phyloP scores from a whole-genome alignment of 495 filamentous ascomycete species.

The Antarctomyces pellizariae region DNA sequence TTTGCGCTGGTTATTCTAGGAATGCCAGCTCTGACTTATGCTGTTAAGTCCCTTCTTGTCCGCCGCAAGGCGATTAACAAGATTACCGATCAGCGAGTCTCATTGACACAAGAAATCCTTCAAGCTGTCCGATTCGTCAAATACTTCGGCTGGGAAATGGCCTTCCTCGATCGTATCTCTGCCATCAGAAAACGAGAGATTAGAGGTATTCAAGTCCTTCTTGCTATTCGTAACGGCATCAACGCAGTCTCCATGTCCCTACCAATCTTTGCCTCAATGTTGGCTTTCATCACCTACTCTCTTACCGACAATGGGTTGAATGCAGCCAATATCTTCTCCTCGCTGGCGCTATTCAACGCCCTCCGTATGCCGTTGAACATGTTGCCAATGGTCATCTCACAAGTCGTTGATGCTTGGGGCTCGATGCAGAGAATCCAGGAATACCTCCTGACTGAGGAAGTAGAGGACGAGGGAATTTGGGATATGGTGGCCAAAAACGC shows the following conservation, averaged over 20 bases:
- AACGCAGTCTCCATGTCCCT: slow-evolving; percentile 51
- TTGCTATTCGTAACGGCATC: slow-evolving; percentile 66
- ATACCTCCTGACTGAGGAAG: slow-evolving; percentile 68
- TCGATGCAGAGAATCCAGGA: slow-evolving; percentile 68
- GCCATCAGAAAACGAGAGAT: slow-evolving; percentile 56
- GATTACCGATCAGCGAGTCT: slow-evolving; percentile 75
- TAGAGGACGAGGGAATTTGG: slow-evolving; percentile 44
- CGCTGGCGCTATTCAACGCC: slow-evolving; percentile 77
- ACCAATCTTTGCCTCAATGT: slow-evolving; percentile 82
- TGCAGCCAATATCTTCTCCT: slow-evolving; percentile 72
- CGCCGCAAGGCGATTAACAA: slow-evolving; percentile 65
- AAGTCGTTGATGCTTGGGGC: slow-evolving; percentile 71
- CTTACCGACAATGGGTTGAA: slow-evolving; percentile 45
- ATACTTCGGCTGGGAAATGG: slow-evolving; percentile 82
- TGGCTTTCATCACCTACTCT: slow-evolving; percentile 83
- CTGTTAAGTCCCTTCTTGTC: slow-evolving; percentile 45
- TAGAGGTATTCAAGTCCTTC: slow-evolving; percentile 47
- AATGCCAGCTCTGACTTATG: slow-evolving; percentile 47
- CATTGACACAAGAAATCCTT: slow-evolving; percentile 79
- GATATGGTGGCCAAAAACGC: slow-evolving; percentile 40
- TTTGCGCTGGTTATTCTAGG: slow-evolving; percentile 62
- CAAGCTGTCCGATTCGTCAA: slow-evolving; percentile 87
- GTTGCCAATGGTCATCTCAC: slow-evolving; percentile 68
- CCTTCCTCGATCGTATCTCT: slow-evolving; percentile 55
- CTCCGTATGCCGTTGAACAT: slow-evolving; percentile 76